These are phyloP conservation scores for Stromatinia cepivora DNA, from an alignment of 2,329 filamentous ascomycete species.

Conservation along the genomic window DNA sequence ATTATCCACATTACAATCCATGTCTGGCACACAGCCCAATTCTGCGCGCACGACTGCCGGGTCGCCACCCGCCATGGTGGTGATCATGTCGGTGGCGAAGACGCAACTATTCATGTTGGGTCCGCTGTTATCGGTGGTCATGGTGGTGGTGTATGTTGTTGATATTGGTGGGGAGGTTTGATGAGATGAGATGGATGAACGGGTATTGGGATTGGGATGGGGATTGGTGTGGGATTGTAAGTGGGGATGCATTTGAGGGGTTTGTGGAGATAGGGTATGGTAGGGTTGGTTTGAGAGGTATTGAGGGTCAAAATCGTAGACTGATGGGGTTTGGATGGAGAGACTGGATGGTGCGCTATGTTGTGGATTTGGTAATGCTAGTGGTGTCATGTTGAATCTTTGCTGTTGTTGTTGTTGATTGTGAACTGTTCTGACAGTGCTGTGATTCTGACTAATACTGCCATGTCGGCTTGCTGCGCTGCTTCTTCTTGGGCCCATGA, in stretches of 20 bases:
- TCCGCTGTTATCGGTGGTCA: background rate
- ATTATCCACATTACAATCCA: conserved; percentile 48
- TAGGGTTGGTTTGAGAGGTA: conserved; percentile 8
- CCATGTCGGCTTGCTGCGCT: conserved; percentile 30
- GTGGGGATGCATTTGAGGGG: conserved; percentile 11
- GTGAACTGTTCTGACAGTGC: conserved; percentile 20
- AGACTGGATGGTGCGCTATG: conserved; percentile 27
- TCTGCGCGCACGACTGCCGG: conserved; percentile 43
- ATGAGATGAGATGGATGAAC: conserved; percentile 19
- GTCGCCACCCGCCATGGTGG: conserved; percentile 45
- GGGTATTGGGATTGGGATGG: background rate
- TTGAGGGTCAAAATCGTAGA: conserved; percentile 33
- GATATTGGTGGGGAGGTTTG: conserved; percentile 26
- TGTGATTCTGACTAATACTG: conserved; percentile 27
- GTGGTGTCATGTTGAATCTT: conserved; percentile 14
- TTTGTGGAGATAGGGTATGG: conserved; percentile 13
- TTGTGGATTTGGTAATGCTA: conserved; percentile 14
- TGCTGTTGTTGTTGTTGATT: conserved; percentile 26
- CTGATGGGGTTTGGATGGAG: conserved; percentile 27
- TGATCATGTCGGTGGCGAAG: conserved; percentile 48
- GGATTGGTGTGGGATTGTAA: conserved; percentile 3
- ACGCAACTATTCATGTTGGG: conserved; percentile 40
- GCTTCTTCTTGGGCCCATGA: conserved; percentile 31
- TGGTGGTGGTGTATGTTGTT: background rate
- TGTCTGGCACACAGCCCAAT: conserved; percentile 44